Base-by-base conservation (phyloP, 208 protist species). In the Cochliopodium minus region DNA sequence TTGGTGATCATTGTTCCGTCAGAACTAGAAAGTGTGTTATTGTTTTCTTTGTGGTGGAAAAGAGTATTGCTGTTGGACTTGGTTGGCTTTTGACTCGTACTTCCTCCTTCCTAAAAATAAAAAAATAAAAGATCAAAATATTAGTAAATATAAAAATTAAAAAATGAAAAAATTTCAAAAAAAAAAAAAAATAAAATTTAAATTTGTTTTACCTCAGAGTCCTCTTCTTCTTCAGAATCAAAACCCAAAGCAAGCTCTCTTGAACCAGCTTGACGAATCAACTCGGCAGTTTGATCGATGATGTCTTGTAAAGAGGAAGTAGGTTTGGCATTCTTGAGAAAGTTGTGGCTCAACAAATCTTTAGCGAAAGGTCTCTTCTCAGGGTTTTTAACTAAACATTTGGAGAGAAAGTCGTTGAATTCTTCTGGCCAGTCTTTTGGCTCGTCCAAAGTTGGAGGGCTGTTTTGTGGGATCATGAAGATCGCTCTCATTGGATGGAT, bases 401-500 rank as follows among this genome's bases (percentile, higher is more conserved):
- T 26, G 23, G 64, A 53, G 6, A 89, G 17, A 64, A 90, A 90
- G 56, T 82, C 69, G 25, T 56, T 57, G 40, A 84, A 82, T 11
- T 71, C 70, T 6, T 49, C 29, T 11, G 50, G 62, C 77, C 77
- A 83, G 30, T 70, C 73, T n/a, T 39, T 23, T 1, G 34, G 47
- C 20, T 72, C 47, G 15, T 29, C 4, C 6, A 79, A 22, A 2
- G 49, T 46, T 13, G 69, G 66, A 22, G 65, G 48, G 4, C 63
- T 50, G 30, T 59, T 55, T 10, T 55, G 25, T 17, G 64, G 66
- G 26, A 76, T 83, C 66, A 69, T 69, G 25, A 81, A 71, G 2
- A 72, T 60, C 6, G 76, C 76, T 46, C 70, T 57, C 67, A 82
- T 77, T 10, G 76, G 76, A 63, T 88, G 86, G 49, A 88, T 74